Evolutionary conservation across 805 yeast species (phyloP), one percentile per base, ranked within the genome.

Genomic region (Suhomyces emberorum): DNA sequence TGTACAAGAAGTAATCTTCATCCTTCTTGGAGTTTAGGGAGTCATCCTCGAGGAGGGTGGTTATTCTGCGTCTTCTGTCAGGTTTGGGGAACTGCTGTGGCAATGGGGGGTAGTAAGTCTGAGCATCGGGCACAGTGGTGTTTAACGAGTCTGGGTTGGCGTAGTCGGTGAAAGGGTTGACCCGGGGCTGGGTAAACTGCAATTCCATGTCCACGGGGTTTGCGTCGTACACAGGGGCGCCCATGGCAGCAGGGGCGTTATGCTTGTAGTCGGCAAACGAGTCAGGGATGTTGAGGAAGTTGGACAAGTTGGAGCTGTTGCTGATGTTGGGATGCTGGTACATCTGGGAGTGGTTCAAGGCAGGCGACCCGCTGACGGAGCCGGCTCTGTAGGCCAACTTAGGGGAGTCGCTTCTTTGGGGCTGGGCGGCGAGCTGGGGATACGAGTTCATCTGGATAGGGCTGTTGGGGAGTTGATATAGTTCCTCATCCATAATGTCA

Each of bases 401-500:
- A 15, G 44, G 35, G 11, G 44, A 38, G 21, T 38, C 41, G n/a
- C 38, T 26, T 18, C 37, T 34, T 33, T 34, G 40, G 37, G 34
- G 37, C 29, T 29, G 35, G 28, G 24, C 23, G 30, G 26, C 15
- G 30, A 18, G 24, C 28, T 24, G 31, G 14, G 27, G 18, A 18
- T n/a, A 14, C 16, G 15, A 18, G 37, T 29, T 39, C 14, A 41
- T 22, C 29, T 39, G 44, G 16, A 45, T 40, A 15, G 51, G 51
- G 27, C 48, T 52, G 30, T 50, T 53, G 8, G 69, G 69, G 17
- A 55, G 44, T 31, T 67, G 72, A 44, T 76, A 76, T 20, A 77
- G 57, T 41, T 77, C 83, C 37, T 78, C 83, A 43, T 77, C 83
- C 70, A 76, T 69, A 15, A 76, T 72, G 43, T 77, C 82, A 12